These are phyloP conservation scores for Sphagnurus paluster DNA, from an alignment of 1,284 basidiomycete genomes.

Conservation along the genomic window DNA sequence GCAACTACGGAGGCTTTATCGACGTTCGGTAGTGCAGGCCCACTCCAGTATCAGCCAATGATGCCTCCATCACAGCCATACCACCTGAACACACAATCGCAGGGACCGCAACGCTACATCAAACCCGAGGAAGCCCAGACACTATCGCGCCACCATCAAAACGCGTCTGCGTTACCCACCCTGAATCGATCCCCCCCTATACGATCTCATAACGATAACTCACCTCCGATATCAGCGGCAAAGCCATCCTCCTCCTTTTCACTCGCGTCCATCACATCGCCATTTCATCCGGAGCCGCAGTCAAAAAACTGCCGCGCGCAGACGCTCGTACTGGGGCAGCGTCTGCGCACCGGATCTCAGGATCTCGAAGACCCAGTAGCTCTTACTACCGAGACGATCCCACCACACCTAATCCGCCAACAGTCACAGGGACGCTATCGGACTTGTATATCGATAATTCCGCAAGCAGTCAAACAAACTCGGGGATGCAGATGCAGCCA, in stretches of 20 bases:
- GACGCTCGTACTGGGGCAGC: conserved; percentile 51
- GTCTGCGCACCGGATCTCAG: conserved; percentile 44
- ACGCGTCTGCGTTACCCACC: conserved; percentile 14
- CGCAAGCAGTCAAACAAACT: conserved; percentile 7
- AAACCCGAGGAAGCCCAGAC: conserved; percentile 28
- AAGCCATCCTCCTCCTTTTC: conserved; percentile 35
- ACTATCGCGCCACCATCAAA: conserved; percentile 21
- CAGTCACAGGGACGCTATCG: conserved; percentile 16
- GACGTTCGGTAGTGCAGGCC: conserved; percentile 22
- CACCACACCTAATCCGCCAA: conserved; percentile 2
- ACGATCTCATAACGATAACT: conserved; percentile 18
- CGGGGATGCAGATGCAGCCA: conserved; percentile 12
- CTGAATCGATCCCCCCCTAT: conserved; percentile 21
- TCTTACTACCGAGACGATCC: conserved; percentile 21
- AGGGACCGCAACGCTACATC: conserved; percentile 29
- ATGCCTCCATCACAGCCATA: conserved; percentile 32
- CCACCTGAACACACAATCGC: conserved; percentile 25
- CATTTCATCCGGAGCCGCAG: conserved; percentile 35
- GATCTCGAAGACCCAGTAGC: conserved; percentile 29
- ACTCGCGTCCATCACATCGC: conserved; percentile 41
- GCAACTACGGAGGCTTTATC: conserved; percentile 28
- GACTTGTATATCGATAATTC: conserved; percentile 16
- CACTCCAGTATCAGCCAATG: conserved; percentile 30
- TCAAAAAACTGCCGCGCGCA: conserved; percentile 54
- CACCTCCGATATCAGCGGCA: conserved; percentile 25